These are phyloP conservation scores for Nidularia sp. DNA, from an alignment of 768 basidiomycete species.

Conservation along the genomic window DNA sequence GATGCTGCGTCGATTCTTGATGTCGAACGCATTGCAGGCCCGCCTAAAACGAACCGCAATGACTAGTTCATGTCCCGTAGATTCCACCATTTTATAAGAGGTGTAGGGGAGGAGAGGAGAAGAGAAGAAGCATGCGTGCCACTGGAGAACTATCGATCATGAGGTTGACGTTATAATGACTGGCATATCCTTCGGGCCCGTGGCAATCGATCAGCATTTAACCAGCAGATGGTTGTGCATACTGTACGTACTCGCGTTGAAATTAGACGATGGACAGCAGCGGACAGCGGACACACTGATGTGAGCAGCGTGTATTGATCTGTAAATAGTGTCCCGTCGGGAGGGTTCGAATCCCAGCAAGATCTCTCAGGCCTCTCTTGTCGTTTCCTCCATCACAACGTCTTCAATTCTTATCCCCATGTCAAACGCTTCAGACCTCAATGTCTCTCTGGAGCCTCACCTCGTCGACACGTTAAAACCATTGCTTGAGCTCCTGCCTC, in stretches of 20 bases:
- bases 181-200: too few species aligned
- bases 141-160: not conserved
- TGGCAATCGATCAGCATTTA: too few species aligned
- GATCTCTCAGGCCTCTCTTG: not conserved
- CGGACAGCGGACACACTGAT: too few species aligned
- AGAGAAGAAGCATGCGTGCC: not conserved
- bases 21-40: constrained; percentile 38
- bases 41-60: constrained; percentile 28
- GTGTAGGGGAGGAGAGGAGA: not conserved
- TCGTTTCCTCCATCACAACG: not conserved
- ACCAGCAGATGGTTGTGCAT: too few species aligned
- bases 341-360: too few species aligned
- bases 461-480: constrained; percentile 44
- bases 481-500: constrained; percentile 43
- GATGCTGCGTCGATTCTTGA: constrained; percentile 27
- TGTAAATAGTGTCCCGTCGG: too few species aligned
- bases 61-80: constrained; percentile 7
- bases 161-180: too few species aligned
- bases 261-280: too few species aligned
- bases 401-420: not conserved
- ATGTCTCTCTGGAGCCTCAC: constrained; percentile 68
- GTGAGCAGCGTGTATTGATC: too few species aligned
- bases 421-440: constrained; percentile 28
- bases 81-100: not conserved
- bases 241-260: too few species aligned